Evolutionary conservation across 2,329 filamentous ascomycete genomes (phyloP).

Genomic region (Amauroascus verrucosus): DNA sequence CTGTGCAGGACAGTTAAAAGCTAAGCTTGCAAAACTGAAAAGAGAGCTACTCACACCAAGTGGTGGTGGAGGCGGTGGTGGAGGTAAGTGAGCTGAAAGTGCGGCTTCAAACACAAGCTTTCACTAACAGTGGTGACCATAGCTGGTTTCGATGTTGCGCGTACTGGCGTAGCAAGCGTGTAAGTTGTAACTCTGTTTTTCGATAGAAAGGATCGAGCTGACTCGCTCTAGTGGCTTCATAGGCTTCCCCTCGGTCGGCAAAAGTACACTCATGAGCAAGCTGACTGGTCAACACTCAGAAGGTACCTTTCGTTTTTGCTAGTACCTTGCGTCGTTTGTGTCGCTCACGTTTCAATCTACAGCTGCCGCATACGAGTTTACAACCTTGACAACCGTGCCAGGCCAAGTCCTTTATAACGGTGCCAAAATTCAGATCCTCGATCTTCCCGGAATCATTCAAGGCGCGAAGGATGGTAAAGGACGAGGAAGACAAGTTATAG

Average conservation of each 20-base stretch:
- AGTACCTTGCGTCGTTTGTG: not conserved
- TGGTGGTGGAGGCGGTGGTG: conserved; percentile 70
- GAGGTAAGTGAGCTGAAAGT: conserved; percentile 33
- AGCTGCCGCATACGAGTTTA: conserved; percentile 96
- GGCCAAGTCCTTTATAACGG: conserved; percentile 95
- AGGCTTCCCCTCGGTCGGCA: conserved; percentile 94
- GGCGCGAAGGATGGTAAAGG: conserved; percentile 97
- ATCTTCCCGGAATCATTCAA: conserved; percentile 96
- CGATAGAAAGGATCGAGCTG: not conserved
- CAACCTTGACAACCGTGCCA: conserved; percentile 91
- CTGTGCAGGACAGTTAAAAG: conserved; percentile 67
- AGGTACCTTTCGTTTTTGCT: conserved; percentile 31
- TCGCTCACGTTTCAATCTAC: conserved; percentile 12
- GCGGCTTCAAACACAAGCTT: not conserved
- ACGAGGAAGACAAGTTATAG: conserved; percentile 95
- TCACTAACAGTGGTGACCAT: conserved; percentile 10
- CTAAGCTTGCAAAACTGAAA: conserved; percentile 96
- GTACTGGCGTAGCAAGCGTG: conserved; percentile 93
- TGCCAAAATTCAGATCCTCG: conserved; percentile 94
- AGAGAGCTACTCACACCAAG: conserved; percentile 82
- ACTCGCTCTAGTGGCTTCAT: conserved; percentile 59
- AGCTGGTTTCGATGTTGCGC: conserved; percentile 91
- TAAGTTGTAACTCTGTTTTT: conserved; percentile 28
- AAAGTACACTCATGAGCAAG: conserved; percentile 92
- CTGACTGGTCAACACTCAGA: conserved; percentile 96